Conservation (phyloP, 202 grass and related monocot species). For the Digitaria exilis region DNA sequence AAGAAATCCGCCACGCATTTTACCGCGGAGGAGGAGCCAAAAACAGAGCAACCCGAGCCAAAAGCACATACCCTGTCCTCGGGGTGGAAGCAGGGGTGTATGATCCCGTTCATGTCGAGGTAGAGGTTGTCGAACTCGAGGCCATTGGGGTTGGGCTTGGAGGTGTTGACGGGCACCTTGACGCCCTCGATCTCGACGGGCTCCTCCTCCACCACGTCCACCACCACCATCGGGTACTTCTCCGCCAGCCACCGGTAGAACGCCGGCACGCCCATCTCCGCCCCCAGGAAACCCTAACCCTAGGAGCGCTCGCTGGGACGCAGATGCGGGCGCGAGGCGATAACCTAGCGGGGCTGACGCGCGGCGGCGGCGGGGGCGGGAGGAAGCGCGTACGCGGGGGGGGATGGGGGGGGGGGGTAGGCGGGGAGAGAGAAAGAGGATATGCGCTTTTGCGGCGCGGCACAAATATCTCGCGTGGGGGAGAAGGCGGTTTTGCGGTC, state of each 20-base stretch:
- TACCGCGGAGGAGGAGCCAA: neutral
- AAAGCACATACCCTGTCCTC: constrained; percentile 71
- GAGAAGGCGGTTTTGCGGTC: neutral
- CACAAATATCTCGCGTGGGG: constrained; percentile 1
- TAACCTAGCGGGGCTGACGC: no score
- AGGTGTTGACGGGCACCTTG: constrained; percentile 75
- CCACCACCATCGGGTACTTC: constrained; percentile 98
- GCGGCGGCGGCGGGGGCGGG: no score
- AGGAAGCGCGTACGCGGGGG: neutral
- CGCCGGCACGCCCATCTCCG: constrained; percentile 83
- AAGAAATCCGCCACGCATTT: constrained; percentile 13
- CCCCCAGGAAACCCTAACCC: constrained; percentile 48
- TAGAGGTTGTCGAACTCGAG: constrained; percentile 99
- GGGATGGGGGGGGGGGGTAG: neutral
- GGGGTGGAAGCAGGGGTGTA: constrained; percentile 98
- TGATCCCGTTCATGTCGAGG: constrained; percentile 99
- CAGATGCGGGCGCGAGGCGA: neutral
- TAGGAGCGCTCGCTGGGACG: constrained; percentile 6
- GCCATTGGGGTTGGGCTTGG: constrained; percentile 86
- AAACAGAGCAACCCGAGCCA: neutral
- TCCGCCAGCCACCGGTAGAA: constrained; percentile 99
- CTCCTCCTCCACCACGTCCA: constrained; percentile 94
- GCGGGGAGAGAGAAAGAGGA: neutral
- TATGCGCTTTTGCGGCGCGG: constrained; percentile 31
- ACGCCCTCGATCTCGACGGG: constrained; percentile 84